Conservation (phyloP, 1,284 basidiomycete genomes). For the Fomitopsis pinicola region DNA sequence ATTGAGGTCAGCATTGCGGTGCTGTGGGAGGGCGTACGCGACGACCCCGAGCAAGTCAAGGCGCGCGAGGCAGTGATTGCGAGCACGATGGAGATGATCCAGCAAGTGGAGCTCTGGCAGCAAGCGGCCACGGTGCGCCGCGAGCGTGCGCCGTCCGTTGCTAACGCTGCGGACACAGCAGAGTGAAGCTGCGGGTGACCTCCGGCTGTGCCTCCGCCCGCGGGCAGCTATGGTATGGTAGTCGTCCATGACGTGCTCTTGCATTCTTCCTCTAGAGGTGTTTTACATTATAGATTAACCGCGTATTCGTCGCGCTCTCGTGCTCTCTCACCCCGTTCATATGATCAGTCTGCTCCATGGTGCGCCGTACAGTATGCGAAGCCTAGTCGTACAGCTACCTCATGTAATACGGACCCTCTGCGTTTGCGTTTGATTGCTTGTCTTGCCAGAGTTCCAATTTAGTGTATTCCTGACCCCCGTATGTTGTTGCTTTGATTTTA, state of each 20-base stretch:
- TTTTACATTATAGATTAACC: not conserved
- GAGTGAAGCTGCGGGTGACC: not conserved
- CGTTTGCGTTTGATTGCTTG: not conserved
- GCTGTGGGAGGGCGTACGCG: conserved; percentile 51
- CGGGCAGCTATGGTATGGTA: not conserved
- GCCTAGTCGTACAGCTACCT: not conserved
- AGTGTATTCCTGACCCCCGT: not conserved
- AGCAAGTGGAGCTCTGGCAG: conserved; percentile 40
- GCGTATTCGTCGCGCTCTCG: not conserved
- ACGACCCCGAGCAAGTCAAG: conserved; percentile 40
- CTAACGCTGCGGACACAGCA: not conserved
- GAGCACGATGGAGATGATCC: conserved; percentile 33
- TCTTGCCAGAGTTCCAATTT: not conserved
- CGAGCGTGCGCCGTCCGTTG: not conserved
- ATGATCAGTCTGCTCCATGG: not conserved
- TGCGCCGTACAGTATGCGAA: not conserved
- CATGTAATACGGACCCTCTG: not conserved
- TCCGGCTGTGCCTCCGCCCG: not conserved
- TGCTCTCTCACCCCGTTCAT: not conserved
- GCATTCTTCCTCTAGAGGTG: not conserved
- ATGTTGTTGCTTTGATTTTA: not conserved
- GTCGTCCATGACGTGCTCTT: not conserved
- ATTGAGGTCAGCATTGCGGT: conserved; percentile 56
- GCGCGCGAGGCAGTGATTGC: conserved; percentile 38
- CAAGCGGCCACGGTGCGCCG: conserved; percentile 27